Evolutionary conservation across 192 early-diverging fungal genomes (phyloP), one percentile per base, ranked within the genome.

Genomic region (Coemansia interrupta): DNA sequence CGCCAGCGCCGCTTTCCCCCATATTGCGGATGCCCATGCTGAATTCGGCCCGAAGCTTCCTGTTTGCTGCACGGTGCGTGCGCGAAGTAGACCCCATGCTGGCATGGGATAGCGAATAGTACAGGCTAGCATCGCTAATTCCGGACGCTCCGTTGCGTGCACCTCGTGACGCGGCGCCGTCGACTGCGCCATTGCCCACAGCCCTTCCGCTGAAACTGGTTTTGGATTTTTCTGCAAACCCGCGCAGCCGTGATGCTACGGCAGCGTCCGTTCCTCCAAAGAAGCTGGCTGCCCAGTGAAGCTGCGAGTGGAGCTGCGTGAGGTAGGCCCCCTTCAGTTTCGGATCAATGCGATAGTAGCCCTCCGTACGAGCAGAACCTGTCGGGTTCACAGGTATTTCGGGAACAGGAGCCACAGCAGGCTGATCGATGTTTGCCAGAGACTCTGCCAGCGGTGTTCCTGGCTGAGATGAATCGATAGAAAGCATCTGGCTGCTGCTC

Each of bases 291-390:
- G 71, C 63, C 77, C 77, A 80, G 53, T 80, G 77, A 19, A 73
- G 53, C 49, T 80, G 77, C 12, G 71, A 63, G 22, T 73, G 71
- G 29, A 73, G 56, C 61, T 85, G 80, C 7, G 81, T 80, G 38
- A 90, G 55, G 44, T 91, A 87, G 7, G 78, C 71, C 7, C 81
- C 69, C 60, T 96, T 94, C 58, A 80, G 75, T 17, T 79, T 66
- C 3, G 83, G 78, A 0, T 89, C 77, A 26, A 94, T 86, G 46
- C 67, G 55, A 61, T 88, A 88, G 64, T 85, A 90, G 0, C 89
- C 89, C 61, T 93, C 86, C 1, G 92, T 93, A 50, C 94, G 84
- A 6, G 93, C 94, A 43, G 84, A 83, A 19, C 92, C 93, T 13
- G 87, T 86, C 38, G 69, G 64, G 56, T 91, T 83, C 30, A 68